A percentile compares a stretch with the other conserved stretches of the same genome.
These are phyloP conservation scores for Rhynchospora tenuis DNA, from an alignment of 176 grass and related monocot species.

Conservation along the genomic window DNA sequence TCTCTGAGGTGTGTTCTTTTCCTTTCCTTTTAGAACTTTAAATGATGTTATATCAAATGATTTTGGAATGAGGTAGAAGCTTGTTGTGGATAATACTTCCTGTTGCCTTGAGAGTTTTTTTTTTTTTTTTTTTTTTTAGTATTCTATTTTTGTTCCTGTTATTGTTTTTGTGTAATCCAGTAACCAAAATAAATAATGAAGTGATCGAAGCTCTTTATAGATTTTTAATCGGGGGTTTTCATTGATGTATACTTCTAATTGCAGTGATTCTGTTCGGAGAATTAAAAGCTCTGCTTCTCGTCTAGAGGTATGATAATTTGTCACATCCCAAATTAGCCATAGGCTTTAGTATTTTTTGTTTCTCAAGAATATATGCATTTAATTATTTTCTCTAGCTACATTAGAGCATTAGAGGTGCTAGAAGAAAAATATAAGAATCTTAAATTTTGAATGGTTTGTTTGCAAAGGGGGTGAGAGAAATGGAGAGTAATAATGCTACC, in stretches of 20 bases:
- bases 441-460: background rate
- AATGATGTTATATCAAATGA: background rate
- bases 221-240: background rate
- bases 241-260: slow-evolving; percentile 5
- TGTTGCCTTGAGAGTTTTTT: background rate
- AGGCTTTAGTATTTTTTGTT: background rate
- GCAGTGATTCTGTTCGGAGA: slow-evolving; percentile 18
- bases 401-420: background rate
- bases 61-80: background rate
- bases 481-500: slow-evolving; percentile 25
- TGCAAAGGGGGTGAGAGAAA: slow-evolving; percentile 37
- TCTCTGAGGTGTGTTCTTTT: slow-evolving; percentile 8
- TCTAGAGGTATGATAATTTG: background rate
- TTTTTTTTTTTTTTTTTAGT: background rate
- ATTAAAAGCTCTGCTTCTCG: background rate
- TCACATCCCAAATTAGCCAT: slow-evolving; percentile 14
- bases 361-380: background rate
- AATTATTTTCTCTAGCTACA: background rate
- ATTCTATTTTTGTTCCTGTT: background rate
- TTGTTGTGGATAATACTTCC: background rate
- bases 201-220: background rate
- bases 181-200: background rate
- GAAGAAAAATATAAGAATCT: background rate
- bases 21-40: background rate
- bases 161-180: background rate